These are phyloP conservation scores for Blepharisma japonicum DNA, from an alignment of 73 alveolate species.

Conservation along the genomic window DNA sequence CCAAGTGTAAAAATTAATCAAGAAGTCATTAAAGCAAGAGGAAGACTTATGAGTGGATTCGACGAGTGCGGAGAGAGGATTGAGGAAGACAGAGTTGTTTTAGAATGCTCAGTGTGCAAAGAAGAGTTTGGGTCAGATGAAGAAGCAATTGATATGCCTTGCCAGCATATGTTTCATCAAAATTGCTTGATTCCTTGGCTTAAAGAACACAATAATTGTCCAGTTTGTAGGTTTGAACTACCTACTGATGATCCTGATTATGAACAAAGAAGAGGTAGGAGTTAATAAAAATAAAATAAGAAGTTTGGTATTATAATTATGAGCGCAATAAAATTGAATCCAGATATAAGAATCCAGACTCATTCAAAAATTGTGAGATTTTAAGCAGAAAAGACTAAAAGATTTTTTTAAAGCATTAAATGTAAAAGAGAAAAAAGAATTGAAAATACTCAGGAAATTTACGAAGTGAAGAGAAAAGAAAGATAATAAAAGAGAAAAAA, in stretches of 20 bases:
- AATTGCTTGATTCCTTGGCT: slow-evolving; percentile 87
- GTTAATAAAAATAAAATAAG: too few species aligned
- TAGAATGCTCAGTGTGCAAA: slow-evolving; percentile 69
- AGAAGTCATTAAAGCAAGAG: slow-evolving; percentile 39
- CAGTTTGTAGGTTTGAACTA: slow-evolving; percentile 91
- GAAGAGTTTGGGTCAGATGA: slow-evolving; percentile 67
- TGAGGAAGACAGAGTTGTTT: slow-evolving; percentile 30
- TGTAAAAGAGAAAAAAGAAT: too few species aligned
- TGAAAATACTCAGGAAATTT: too few species aligned
- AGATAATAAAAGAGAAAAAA: too few species aligned
- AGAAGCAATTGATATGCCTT: slow-evolving; percentile 68
- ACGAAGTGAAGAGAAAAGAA: too few species aligned
- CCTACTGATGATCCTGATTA: slow-evolving; percentile 93
- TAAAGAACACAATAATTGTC: slow-evolving; percentile 90
- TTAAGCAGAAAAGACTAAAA: too few species aligned
- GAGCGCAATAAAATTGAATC: too few species aligned
- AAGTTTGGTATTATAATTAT: too few species aligned
- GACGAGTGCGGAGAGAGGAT: slow-evolving; percentile 14
- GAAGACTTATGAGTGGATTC: slow-evolving; percentile 26
- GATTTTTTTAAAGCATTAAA: too few species aligned
- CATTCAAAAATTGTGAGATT: too few species aligned
- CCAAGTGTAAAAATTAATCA: slow-evolving; percentile 48
- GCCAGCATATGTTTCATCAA: slow-evolving; percentile 74
- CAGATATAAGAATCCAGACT: too few species aligned
- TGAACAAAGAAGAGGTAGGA: slow-evolving; percentile 73